A percentile compares a stretch with the other conserved stretches of the same genome.
phyloP scores from a whole-genome alignment of 2,329 filamentous ascomycete species.

The Dothistroma septosporum region DNA sequence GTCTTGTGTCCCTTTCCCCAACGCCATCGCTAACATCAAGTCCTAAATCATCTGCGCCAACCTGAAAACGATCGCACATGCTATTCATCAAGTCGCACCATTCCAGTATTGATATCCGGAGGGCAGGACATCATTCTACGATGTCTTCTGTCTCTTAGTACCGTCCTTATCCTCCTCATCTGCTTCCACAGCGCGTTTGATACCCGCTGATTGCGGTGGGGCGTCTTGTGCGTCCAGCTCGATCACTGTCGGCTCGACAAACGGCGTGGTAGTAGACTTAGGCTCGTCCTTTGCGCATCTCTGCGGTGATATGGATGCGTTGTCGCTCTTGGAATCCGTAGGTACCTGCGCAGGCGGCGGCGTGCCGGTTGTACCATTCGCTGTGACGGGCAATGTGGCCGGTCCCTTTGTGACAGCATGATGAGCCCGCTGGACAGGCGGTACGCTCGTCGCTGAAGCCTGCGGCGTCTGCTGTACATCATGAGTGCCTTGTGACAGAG shows the following conservation, averaged over 20 bases:
- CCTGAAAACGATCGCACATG: not conserved
- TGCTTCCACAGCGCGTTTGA: not conserved
- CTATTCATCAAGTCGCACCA: not conserved
- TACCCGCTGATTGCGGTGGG: not conserved
- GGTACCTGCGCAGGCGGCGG: not conserved
- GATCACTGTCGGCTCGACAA: not conserved
- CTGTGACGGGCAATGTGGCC: not conserved
- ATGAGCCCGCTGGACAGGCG: not conserved
- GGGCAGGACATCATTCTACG: not conserved
- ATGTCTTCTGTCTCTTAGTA: not conserved
- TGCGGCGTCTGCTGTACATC: not conserved
- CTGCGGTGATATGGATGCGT: not conserved
- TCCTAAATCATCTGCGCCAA: not conserved
- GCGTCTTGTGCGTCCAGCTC: not conserved
- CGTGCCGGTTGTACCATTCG: not conserved
- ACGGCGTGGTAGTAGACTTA: not conserved
- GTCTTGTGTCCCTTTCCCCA: not conserved
- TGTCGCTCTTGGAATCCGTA: not conserved
- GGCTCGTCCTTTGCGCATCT: not conserved
- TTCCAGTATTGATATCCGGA: not conserved
- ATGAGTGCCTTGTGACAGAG: not conserved
- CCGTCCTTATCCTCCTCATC: not conserved
- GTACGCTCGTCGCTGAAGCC: not conserved
- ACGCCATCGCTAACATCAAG: not conserved
- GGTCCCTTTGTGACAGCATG: not conserved